Percentiles rank a stretch among this genome's conserved stretches.
phyloP scores from a whole-genome alignment of 1,139 yeast species.

The Debaryomycetaceae sp. region DNA sequence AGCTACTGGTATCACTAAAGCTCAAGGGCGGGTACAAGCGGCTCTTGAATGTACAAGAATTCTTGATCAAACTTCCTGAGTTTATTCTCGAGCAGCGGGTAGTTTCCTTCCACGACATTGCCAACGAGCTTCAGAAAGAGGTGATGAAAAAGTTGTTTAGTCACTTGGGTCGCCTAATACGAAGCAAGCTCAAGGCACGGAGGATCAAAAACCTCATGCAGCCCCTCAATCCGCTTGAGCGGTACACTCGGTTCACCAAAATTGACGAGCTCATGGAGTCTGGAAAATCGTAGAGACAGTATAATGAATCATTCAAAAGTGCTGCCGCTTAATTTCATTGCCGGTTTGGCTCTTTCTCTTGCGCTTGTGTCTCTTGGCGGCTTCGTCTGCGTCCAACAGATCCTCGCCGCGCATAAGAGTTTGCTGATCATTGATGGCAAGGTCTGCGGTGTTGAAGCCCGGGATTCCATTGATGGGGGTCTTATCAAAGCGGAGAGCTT shows the following conservation, averaged over 20 bases:
- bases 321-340: slow-evolving; percentile 30
- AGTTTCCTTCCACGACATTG: slow-evolving; percentile 44
- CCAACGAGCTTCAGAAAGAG: slow-evolving; percentile 39
- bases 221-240: slow-evolving; percentile 16
- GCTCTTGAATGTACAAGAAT: slow-evolving; percentile 50
- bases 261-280: slow-evolving; percentile 7
- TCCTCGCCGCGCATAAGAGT: slow-evolving; percentile 35
- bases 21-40: slow-evolving; percentile 45
- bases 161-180: slow-evolving; percentile 49
- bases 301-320: slow-evolving; percentile 6
- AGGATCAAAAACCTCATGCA: slow-evolving; percentile 7
- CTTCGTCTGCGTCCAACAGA: slow-evolving; percentile 26
- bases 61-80: slow-evolving; percentile 43
- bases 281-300: background rate
- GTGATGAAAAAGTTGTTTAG: slow-evolving; percentile 41
- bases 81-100: slow-evolving; percentile 37
- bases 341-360: slow-evolving; percentile 20
- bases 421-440: slow-evolving; percentile 52
- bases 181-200: slow-evolving; percentile 36
- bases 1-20: slow-evolving; percentile 45
- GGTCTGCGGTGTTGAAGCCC: slow-evolving; percentile 60
- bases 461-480: slow-evolving; percentile 68
- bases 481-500: slow-evolving; percentile 52
- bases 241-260: slow-evolving; percentile 17
- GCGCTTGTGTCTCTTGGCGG: slow-evolving; percentile 20